phyloP scores from a whole-genome alignment of 768 basidiomycete genomes.

The Collybia mongolica region DNA sequence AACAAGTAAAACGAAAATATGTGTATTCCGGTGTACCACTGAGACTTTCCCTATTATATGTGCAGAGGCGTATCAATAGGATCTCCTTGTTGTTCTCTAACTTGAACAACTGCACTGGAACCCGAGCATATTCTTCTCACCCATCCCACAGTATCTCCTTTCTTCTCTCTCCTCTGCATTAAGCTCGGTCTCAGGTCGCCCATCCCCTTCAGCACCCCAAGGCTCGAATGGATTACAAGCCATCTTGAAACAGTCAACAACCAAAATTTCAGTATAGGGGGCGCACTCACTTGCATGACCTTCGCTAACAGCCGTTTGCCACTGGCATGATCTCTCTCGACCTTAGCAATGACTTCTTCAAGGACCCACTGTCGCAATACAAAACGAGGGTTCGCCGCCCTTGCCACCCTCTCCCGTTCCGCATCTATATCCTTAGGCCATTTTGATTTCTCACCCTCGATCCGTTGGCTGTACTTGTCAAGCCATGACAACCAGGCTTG shows the following conservation, averaged over 20 bases:
- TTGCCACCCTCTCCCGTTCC: slow-evolving; percentile 50
- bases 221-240: slow-evolving; percentile 79
- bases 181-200: slow-evolving; percentile 41
- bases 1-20: too few species aligned
- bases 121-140: slow-evolving; percentile 73
- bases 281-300: slow-evolving; percentile 69
- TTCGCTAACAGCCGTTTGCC: slow-evolving; percentile 74
- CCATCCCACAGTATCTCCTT: slow-evolving; percentile 73
- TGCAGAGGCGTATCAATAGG: too few species aligned
- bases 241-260: slow-evolving; percentile 54
- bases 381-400: slow-evolving; percentile 82
- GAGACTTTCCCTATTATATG: too few species aligned
- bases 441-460: slow-evolving; percentile 48
- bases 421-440: slow-evolving; percentile 44
- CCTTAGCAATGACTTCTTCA: slow-evolving; percentile 83
- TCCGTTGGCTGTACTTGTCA: slow-evolving; percentile 54
- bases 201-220: slow-evolving; percentile 78
- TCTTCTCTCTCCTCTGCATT: slow-evolving; percentile 67
- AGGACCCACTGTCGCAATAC: slow-evolving; percentile 94
- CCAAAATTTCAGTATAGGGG: slow-evolving; percentile 2
- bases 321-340: slow-evolving; percentile 62
- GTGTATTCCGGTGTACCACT: too few species aligned
- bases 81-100: slow-evolving; percentile 28
- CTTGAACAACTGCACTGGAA: slow-evolving; percentile 96
- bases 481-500: slow-evolving; percentile 66